A percentile compares a stretch with the other conserved stretches of the same genome.
phyloP scores from a whole-genome alignment of 2,329 filamentous ascomycete genomes.

The Nakataea oryzae region DNA sequence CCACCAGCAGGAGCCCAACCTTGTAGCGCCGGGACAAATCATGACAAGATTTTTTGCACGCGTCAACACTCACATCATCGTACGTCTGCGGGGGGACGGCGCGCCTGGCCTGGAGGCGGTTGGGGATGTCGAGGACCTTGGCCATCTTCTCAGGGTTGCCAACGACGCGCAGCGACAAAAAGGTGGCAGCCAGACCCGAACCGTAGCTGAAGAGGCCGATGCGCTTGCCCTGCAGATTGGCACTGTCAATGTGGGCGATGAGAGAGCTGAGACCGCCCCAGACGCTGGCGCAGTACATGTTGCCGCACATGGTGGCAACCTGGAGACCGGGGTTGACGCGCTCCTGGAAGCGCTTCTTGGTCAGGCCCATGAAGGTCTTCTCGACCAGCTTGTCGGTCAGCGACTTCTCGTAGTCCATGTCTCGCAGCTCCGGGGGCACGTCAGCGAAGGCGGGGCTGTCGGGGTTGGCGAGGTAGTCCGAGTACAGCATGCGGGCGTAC shows the following conservation, averaged over 20 bases:
- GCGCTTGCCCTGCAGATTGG: constrained; percentile 58
- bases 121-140: constrained; percentile 59
- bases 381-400: constrained; percentile 73
- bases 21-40: background rate
- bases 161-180: constrained; percentile 62
- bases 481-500: constrained; percentile 74
- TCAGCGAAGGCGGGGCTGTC: constrained; percentile 59
- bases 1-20: background rate
- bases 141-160: constrained; percentile 59
- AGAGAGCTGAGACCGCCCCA: constrained; percentile 68
- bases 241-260: constrained; percentile 52
- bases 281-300: constrained; percentile 62
- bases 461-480: constrained; percentile 69
- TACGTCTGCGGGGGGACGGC: constrained; percentile 62
- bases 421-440: constrained; percentile 64
- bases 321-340: constrained; percentile 64
- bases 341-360: constrained; percentile 77
- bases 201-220: constrained; percentile 72
- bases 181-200: constrained; percentile 62
- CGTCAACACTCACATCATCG: constrained; percentile 49
- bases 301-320: constrained; percentile 65
- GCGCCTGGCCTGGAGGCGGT: constrained; percentile 54
- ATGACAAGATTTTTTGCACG: background rate
- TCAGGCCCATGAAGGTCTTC: constrained; percentile 76
- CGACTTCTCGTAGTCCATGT: constrained; percentile 71